phyloP scores from a whole-genome alignment of 768 basidiomycete species.

The Rubroboletus satanas region DNA sequence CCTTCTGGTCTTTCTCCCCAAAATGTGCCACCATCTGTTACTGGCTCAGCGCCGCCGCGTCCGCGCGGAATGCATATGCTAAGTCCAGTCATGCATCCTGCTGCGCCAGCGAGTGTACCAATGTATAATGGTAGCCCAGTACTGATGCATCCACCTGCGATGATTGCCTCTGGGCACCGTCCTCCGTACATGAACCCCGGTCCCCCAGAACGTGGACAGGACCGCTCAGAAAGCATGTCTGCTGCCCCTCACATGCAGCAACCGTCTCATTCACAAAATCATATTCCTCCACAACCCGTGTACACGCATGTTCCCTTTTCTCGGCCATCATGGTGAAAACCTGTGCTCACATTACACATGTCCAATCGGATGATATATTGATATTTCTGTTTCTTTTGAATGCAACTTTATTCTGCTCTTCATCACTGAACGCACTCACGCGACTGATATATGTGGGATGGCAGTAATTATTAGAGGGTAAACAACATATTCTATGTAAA shows the following conservation, averaged over 20 bases:
- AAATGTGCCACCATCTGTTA: conserved; percentile 27
- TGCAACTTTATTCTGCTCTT: conserved; percentile 19
- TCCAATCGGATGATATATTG: conserved; percentile 31
- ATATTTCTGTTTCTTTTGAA: conserved; percentile 27
- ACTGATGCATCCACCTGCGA: conserved; percentile 53
- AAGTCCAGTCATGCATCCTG: conserved; percentile 69
- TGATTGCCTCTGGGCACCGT: conserved; percentile 32
- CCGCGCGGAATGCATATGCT: conserved; percentile 57
- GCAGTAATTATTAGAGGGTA: conserved; percentile 15
- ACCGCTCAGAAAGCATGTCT: conserved; percentile 46
- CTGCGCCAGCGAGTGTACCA: conserved; percentile 38
- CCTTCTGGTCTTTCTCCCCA: conserved; percentile 39
- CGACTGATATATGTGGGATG: background rate
- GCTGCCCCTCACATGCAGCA: conserved; percentile 38
- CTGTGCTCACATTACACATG: conserved; percentile 17
- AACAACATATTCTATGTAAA: conserved; percentile 16
- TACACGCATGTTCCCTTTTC: conserved; percentile 28
- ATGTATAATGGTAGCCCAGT: conserved; percentile 71
- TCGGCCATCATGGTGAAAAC: conserved; percentile 31
- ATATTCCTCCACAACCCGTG: conserved; percentile 27
- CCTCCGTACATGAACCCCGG: conserved; percentile 45
- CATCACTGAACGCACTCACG: background rate
- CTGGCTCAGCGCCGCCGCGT: conserved; percentile 35
- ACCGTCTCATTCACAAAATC: conserved; percentile 27
- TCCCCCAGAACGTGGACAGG: conserved; percentile 46